Evolutionary conservation across 345 rosid genomes (phyloP).

Genomic region (Arabis hirsuta): DNA sequence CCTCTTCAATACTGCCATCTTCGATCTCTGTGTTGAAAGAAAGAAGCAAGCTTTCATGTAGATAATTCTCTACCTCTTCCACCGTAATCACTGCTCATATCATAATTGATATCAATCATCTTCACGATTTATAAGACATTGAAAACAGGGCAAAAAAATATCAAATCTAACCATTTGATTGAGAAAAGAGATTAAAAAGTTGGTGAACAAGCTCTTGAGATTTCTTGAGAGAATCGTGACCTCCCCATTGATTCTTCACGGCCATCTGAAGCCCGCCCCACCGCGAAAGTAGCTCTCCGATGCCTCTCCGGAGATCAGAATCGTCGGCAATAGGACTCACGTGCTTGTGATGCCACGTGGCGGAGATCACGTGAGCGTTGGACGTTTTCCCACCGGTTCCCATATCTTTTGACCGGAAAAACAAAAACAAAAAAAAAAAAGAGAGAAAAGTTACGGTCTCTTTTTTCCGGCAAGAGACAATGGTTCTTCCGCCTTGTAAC

Average conservation of each 20-base stretch:
- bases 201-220: constrained; percentile 47
- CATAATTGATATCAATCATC: not conserved
- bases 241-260: constrained; percentile 79
- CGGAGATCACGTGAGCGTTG: constrained; percentile 3
- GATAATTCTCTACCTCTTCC: constrained; percentile 75
- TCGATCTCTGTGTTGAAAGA: constrained; percentile 84
- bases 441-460: not conserved
- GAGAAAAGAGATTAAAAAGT: constrained; percentile 58
- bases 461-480: constrained; percentile 15
- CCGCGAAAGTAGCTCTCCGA: constrained; percentile 52
- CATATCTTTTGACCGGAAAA: constrained; percentile 31
- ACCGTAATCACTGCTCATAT: constrained; percentile 49
- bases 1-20: constrained; percentile 92
- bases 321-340: constrained; percentile 9
- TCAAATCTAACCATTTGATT: constrained; percentile 49
- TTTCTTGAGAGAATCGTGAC: constrained; percentile 60
- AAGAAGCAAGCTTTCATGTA: constrained; percentile 74
- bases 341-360: constrained; percentile 31
- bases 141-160: not conserved
- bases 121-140: not conserved
- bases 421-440: not conserved
- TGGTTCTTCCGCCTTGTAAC: constrained; percentile 33
- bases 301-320: constrained; percentile 46
- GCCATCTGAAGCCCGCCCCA: constrained; percentile 91
- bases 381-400: constrained; percentile 32